phyloP scores from a whole-genome alignment of 768 basidiomycete species.

The Leccinum imitatum region DNA sequence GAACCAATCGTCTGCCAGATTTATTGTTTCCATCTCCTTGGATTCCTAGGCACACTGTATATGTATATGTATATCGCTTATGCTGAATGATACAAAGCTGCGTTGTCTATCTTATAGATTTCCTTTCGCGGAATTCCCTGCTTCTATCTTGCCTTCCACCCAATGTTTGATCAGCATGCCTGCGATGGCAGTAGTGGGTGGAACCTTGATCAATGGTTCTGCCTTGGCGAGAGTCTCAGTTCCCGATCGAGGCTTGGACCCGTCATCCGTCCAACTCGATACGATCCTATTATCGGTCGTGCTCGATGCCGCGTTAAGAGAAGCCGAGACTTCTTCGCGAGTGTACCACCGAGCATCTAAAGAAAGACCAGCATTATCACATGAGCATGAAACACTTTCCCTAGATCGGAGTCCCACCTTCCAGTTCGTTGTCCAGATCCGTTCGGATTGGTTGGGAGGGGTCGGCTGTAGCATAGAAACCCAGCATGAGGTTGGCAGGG shows the following conservation, averaged over 20 bases:
- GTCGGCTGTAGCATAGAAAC: conserved; percentile 81
- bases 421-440: conserved; percentile 95
- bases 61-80: neutral
- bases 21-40: neutral
- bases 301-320: conserved; percentile 43
- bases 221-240: conserved; percentile 23
- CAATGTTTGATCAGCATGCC: conserved; percentile 85
- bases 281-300: conserved; percentile 28
- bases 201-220: conserved; percentile 67
- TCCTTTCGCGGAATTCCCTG: conserved; percentile 44
- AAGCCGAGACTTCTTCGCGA: conserved; percentile 63
- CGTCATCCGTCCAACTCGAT: conserved; percentile 23
- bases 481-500: conserved; percentile 88
- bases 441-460: conserved; percentile 69
- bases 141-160: conserved; percentile 60
- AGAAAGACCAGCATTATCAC: neutral
- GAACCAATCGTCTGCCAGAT: neutral
- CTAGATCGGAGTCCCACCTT: conserved; percentile 46
- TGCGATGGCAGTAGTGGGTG: conserved; percentile 74
- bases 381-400: neutral
- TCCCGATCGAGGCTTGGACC: conserved; percentile 17
- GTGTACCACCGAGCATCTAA: conserved; percentile 90
- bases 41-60: neutral
- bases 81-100: neutral
- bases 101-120: conserved; percentile 41